Evolutionary conservation across 768 basidiomycete species (phyloP).

Genomic region (Podaxis sp.): DNA sequence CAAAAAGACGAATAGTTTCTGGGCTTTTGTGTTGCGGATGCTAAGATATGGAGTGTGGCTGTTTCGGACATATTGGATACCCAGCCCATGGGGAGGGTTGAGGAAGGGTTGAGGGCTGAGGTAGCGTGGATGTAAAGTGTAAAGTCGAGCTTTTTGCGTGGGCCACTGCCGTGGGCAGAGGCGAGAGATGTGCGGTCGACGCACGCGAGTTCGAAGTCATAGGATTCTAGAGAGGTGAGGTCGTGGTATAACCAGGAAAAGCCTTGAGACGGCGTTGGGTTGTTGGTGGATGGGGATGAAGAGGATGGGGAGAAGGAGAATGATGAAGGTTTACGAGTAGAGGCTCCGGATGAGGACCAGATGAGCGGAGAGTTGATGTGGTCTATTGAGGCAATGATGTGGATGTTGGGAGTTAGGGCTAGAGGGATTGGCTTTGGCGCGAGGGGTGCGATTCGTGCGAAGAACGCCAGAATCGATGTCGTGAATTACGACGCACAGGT

Average conservation of each 20-base stretch:
- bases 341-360: no score
- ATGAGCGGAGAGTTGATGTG: no score
- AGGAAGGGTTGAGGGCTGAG: slow-evolving; percentile 25
- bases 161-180: slow-evolving; percentile 32
- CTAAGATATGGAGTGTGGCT: slow-evolving; percentile 74
- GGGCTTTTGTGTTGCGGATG: slow-evolving; percentile 87
- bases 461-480: no score
- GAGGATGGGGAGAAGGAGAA: no score
- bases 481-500: slow-evolving; percentile 52
- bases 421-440: no score
- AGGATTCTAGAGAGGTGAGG: slow-evolving; percentile 79
- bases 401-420: no score
- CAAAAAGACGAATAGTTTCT: slow-evolving; percentile 76
- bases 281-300: slow-evolving; percentile 9
- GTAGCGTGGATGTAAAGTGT: background rate
- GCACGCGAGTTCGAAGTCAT: slow-evolving; percentile 73
- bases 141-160: no score
- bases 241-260: slow-evolving; percentile 89
- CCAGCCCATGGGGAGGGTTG: background rate
- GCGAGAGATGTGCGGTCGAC: slow-evolving; percentile 61
- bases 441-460: no score
- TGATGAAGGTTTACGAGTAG: no score
- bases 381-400: no score
- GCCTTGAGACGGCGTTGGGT: slow-evolving; percentile 37
- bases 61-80: slow-evolving; percentile 63